A percentile compares a stretch with the other conserved stretches of the same genome.
phyloP scores from a whole-genome alignment of 768 basidiomycete genomes.

The Russula sp. region DNA sequence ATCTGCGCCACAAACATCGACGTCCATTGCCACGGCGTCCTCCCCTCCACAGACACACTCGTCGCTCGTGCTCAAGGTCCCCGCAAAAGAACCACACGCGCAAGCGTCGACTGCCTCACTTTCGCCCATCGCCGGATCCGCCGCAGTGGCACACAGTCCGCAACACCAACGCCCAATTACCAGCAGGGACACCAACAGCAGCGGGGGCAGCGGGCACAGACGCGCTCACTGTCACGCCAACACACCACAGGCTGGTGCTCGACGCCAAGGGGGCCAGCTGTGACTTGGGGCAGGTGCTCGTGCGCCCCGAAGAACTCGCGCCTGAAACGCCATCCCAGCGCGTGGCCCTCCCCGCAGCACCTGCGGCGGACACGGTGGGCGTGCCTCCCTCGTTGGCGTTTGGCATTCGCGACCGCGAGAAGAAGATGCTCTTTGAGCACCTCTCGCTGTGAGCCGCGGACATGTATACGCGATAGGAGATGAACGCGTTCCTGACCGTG shows the following conservation, averaged over 20 bases:
- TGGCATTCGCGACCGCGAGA: slow-evolving; percentile 55
- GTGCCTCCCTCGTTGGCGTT: slow-evolving; percentile 53
- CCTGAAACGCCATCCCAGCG: neutral
- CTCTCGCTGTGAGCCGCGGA: slow-evolving; percentile 49
- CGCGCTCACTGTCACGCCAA: no score
- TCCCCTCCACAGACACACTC: slow-evolving; percentile 24
- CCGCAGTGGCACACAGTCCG: slow-evolving; percentile 13
- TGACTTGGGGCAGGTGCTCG: slow-evolving; percentile 55
- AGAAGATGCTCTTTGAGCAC: slow-evolving; percentile 55
- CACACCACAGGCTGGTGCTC: no score
- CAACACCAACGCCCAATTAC: slow-evolving; percentile 15
- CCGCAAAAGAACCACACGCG: slow-evolving; percentile 1
- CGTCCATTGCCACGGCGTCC: slow-evolving; percentile 23
- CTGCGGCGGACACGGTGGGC: slow-evolving; percentile 30
- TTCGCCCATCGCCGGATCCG: slow-evolving; percentile 21
- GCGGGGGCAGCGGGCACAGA: no score
- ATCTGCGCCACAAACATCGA: slow-evolving; percentile 23
- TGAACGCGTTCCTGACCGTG: neutral
- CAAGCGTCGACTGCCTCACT: slow-evolving; percentile 21
- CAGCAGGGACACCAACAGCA: slow-evolving; percentile 11
- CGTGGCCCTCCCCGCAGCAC: neutral
- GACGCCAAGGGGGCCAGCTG: slow-evolving; percentile 60
- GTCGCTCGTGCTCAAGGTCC: slow-evolving; percentile 23
- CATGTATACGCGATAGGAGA: slow-evolving; percentile 2
- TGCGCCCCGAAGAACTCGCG: slow-evolving; percentile 20